These are phyloP conservation scores for Cryphonectria radicalis DNA, from an alignment of 2,329 filamentous ascomycete genomes.

Conservation along the genomic window DNA sequence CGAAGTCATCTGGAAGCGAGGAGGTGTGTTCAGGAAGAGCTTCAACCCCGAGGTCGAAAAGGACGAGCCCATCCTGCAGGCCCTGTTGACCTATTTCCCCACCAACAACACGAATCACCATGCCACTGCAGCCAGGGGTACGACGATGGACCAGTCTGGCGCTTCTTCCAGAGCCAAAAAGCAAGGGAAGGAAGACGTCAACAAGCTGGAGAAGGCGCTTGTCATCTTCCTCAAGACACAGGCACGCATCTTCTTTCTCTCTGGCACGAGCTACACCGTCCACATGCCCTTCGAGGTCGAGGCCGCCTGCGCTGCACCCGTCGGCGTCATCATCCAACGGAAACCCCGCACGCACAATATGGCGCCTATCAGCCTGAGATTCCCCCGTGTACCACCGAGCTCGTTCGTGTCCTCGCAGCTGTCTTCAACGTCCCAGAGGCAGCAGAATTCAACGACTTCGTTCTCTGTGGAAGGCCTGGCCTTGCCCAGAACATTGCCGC, in stretches of 20 bases:
- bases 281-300: constrained; percentile 96
- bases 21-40: constrained; percentile 79
- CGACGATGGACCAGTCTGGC: constrained; percentile 20
- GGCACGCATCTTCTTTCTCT: constrained; percentile 89
- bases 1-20: constrained; percentile 87
- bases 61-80: constrained; percentile 77
- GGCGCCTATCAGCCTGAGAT: constrained; percentile 57
- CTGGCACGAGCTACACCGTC: constrained; percentile 84
- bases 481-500: constrained; percentile 57
- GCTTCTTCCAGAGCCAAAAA: constrained; percentile 6
- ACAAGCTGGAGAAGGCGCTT: constrained; percentile 66
- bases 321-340: constrained; percentile 84
- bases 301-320: constrained; percentile 78
- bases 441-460: constrained; percentile 48
- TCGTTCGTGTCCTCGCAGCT: constrained; percentile 78
- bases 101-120: constrained; percentile 45
- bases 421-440: constrained; percentile 52
- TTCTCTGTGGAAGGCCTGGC: constrained; percentile 63
- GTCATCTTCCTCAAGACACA: constrained; percentile 93
- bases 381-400: constrained; percentile 72
- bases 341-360: constrained; percentile 62
- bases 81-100: constrained; percentile 82
- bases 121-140: constrained; percentile 34
- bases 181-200: constrained; percentile 24
- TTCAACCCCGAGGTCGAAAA: constrained; percentile 88